These are phyloP conservation scores for Paracoccidioides brasiliensis DNA, from an alignment of 2,329 filamentous ascomycete species.

Conservation along the genomic window DNA sequence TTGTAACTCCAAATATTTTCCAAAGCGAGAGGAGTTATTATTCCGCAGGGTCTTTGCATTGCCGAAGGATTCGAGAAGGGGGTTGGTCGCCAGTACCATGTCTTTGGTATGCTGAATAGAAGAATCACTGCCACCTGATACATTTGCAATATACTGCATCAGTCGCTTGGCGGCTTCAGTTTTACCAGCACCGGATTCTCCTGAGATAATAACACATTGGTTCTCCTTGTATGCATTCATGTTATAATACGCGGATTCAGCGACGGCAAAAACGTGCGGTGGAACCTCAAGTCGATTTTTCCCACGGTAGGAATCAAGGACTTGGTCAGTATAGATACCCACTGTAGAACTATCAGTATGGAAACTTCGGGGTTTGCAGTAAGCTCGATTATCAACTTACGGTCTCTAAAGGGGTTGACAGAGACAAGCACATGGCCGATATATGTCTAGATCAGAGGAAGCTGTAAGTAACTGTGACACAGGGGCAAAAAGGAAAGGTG, in stretches of 20 bases:
- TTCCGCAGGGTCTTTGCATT: constrained; percentile 97
- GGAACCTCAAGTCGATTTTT: constrained; percentile 92
- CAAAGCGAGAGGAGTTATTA: constrained; percentile 97
- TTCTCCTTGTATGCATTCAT: constrained; percentile 99
- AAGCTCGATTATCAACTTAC: constrained; percentile 32
- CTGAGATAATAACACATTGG: constrained; percentile 98
- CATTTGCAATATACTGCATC: constrained; percentile 99
- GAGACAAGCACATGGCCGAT: constrained; percentile 99
- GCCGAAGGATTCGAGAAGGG: constrained; percentile 89
- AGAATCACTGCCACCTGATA: constrained; percentile 70
- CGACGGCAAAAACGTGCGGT: constrained; percentile 94
- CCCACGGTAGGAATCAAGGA: constrained; percentile 85
- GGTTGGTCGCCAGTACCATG: constrained; percentile 98
- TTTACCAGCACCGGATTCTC: constrained; percentile 95
- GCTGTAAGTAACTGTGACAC: not conserved
- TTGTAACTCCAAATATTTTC: constrained; percentile 94
- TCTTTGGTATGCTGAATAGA: constrained; percentile 96
- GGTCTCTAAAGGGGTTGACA: constrained; percentile 92
- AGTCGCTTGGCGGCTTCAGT: constrained; percentile 96
- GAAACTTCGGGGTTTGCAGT: not conserved
- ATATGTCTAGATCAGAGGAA: constrained; percentile 52
- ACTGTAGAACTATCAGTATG: constrained; percentile 40
- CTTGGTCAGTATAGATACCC: constrained; percentile 92
- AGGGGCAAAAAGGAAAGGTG: not conserved
- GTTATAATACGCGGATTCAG: constrained; percentile 94